A percentile compares a stretch with the other conserved stretches of the same genome.
These are phyloP conservation scores for Chloris gayana DNA, from an alignment of 176 grass and related monocot species.

Conservation along the genomic window DNA sequence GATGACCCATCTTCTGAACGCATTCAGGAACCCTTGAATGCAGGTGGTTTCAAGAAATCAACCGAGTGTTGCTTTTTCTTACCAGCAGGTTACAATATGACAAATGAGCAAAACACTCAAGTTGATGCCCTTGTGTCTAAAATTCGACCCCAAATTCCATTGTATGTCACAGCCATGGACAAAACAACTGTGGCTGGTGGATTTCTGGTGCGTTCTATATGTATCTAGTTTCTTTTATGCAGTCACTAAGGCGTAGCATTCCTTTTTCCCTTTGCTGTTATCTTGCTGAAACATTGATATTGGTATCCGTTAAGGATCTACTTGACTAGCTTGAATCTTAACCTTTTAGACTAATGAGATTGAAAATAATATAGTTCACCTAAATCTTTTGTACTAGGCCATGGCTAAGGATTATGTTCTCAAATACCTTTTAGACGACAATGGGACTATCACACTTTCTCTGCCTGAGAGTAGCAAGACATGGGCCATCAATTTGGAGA, in stretches of 20 bases:
- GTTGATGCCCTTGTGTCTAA: constrained; percentile 4
- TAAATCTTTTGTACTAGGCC: constrained; percentile 20
- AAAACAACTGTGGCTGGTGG: not conserved
- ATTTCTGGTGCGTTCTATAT: constrained; percentile 16
- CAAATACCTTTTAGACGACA: constrained; percentile 14
- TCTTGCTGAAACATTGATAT: not conserved
- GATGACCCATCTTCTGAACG: constrained; percentile 23
- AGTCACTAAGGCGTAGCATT: not conserved
- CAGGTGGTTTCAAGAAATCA: not conserved
- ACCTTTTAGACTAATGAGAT: not conserved
- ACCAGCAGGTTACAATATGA: constrained; percentile 27
- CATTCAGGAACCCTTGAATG: constrained; percentile 15
- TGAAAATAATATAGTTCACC: not conserved
- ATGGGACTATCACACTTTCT: constrained; percentile 13
- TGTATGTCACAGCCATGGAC: constrained; percentile 26
- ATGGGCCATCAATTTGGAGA: constrained; percentile 27
- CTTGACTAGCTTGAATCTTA: not conserved
- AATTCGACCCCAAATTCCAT: constrained; percentile 28
- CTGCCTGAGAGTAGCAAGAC: constrained; percentile 1
- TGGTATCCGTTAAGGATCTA: not conserved
- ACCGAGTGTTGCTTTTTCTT: not conserved
- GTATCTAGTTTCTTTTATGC: not conserved
- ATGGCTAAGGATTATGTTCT: constrained; percentile 25
- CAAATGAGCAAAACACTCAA: constrained; percentile 5
- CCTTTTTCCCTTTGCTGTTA: not conserved